Base-by-base conservation (phyloP, 2,329 filamentous ascomycete genomes). In the Ophiostoma populinum region DNA sequence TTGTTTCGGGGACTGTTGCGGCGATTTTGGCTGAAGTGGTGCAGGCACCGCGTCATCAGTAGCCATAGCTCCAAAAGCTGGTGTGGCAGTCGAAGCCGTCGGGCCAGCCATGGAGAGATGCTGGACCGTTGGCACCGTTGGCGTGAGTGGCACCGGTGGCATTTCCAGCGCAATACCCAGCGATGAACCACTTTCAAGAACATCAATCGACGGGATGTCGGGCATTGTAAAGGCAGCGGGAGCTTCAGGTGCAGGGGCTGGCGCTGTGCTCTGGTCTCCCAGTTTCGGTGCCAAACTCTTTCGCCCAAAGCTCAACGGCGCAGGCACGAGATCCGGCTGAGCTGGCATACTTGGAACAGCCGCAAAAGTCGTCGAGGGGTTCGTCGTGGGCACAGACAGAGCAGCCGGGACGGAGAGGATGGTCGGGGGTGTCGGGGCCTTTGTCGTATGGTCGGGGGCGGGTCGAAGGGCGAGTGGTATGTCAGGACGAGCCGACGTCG, bases 21-120 rank as follows among this genome's bases (percentile, higher is more conserved):
- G 33, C 15, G 39, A 40, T 19, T 20, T 22, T 7, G 39, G 33
- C 10, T 36, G 24, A 7, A 36, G 16, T 8, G 39, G 39, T 3
- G 32, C 33, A 1, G 39, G 39, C 4, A 35, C 24, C 10, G 33
- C 36, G 12, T 36, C 32, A 15, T 28, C 22, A 6, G 21, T n/a
- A 5, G 32, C 7, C 18, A 35, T 29, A 10, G 11, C 19, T 22
- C 27, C 26, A 18, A 29, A 32, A 1, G 27, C 12, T 2, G 29
- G 9, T 10, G 19, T 12, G 17, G n/a, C n/a, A n/a, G n/a, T n/a
- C n/a, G n/a, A n/a, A n/a, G n/a, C 10, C 11, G 19, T 10, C 6
- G 13, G 4, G 29, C 6, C n/a, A 15, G n/a, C 19, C 9, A 12
- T 7, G 5, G 7, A 22, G 20, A 9, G 19, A 11, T 11, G 18